Evolutionary conservation across 257 asterid species (phyloP).

Genomic region (Primulina eburnea): DNA sequence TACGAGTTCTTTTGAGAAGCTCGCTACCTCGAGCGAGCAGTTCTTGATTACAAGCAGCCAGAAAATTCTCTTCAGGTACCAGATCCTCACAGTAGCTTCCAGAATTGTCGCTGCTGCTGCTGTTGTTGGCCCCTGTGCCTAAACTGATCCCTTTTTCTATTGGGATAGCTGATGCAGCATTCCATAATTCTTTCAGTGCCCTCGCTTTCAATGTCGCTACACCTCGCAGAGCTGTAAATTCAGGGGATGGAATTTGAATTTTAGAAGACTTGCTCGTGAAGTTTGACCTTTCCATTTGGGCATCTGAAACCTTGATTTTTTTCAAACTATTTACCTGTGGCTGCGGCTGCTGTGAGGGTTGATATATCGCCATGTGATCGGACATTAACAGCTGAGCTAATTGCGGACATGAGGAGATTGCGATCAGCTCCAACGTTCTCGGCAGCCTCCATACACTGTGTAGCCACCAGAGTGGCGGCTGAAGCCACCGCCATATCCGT

Average conservation of each 20-base stretch:
- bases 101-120: conserved; percentile 38
- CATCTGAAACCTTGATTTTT: not conserved
- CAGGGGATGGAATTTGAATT: not conserved
- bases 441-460: conserved; percentile 97
- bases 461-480: conserved; percentile 93
- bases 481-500: conserved; percentile 95
- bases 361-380: conserved; percentile 90
- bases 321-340: conserved; percentile 54
- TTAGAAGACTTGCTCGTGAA: not conserved
- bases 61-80: conserved; percentile 74
- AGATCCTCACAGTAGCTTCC: conserved; percentile 53
- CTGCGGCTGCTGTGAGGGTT: conserved; percentile 96
- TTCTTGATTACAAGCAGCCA: conserved; percentile 93
- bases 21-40: conserved; percentile 86
- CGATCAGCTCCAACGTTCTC: conserved; percentile 95
- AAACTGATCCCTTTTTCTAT: conserved; percentile 50
- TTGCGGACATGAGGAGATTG: conserved; percentile 82
- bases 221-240: conserved; percentile 67
- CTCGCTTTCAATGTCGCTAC: conserved; percentile 98
- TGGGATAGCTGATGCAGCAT: conserved; percentile 79
- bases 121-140: conserved; percentile 37
- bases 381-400: conserved; percentile 91
- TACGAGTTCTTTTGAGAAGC: conserved; percentile 90
- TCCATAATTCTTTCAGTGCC: conserved; percentile 94
- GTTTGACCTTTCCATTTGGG: not conserved